Conservation (phyloP, 305 asterid genomes). For the Stenogyne calaminthoides region DNA sequence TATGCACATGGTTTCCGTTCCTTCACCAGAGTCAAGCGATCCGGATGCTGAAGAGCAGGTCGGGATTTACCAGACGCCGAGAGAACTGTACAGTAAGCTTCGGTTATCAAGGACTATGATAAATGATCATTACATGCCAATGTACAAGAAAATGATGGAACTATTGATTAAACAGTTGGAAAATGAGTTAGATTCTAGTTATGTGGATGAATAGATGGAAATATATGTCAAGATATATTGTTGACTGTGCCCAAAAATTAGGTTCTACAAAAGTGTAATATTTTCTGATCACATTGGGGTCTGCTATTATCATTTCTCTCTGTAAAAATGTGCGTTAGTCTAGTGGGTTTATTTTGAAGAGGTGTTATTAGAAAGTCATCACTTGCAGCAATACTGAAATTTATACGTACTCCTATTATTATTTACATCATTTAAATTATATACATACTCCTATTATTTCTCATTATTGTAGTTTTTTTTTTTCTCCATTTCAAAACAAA, state of each 20-base stretch:
- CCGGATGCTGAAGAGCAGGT: constrained; percentile 53
- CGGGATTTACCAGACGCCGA: constrained; percentile 68
- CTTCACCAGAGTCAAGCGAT: constrained; percentile 41
- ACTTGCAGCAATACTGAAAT: neutral
- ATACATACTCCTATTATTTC: too few relatives aligned
- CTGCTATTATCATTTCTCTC: neutral
- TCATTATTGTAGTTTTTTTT: too few relatives aligned
- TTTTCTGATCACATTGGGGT: neutral
- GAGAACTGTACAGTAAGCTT: constrained; percentile 84
- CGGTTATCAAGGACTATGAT: constrained; percentile 85
- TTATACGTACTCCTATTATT: neutral
- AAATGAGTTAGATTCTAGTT: constrained; percentile 52
- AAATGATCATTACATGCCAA: constrained; percentile 93
- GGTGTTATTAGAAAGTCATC: neutral
- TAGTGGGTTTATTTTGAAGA: neutral
- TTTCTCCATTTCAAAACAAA: too few relatives aligned
- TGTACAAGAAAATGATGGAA: constrained; percentile 95
- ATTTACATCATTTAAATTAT: too few relatives aligned
- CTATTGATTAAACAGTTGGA: constrained; percentile 71
- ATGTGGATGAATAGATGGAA: constrained; percentile 30
- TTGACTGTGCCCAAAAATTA: constrained; percentile 14
- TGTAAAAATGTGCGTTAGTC: neutral
- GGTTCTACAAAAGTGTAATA: constrained; percentile 24
- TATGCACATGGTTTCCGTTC: constrained; percentile 75
- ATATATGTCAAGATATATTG: constrained; percentile 7